Base-by-base conservation (phyloP, 2,329 filamentous ascomycete genomes). In the Trichophyton benhamiae region DNA sequence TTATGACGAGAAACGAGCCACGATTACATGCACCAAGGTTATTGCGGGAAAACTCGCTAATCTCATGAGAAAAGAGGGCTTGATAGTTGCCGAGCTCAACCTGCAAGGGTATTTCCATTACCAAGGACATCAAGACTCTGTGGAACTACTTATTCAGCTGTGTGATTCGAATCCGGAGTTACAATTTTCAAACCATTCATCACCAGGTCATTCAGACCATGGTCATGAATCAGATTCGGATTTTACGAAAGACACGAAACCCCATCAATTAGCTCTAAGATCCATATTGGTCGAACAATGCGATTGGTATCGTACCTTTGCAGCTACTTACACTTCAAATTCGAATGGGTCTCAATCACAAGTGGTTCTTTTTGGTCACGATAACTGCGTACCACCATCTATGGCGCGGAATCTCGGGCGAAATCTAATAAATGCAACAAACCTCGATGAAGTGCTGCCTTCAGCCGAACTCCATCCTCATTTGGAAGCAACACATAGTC, bases 1-100 rank as follows among this genome's bases (percentile, higher is more conserved):
- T 3, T 74, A 69, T 49, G 76, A 78, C 62, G 69, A 75, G 41
- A 66, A 69, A 3, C 65, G 74, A 3, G 72, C 71, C 4, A 76
- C 75, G 0, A 57, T 78, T 20, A 77, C 71, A 4, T 69, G 68
- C 2, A 59, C 67, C 0, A 30, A 67, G 6, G 59, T 61, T 0
- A 61, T 60, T 1, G 60, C 64, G 3, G 41, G 65, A 0, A 48
- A 55, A 5, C 64, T 73, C 6, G 60, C 63, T 38, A 41, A 66
- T 15, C 61, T 66, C 49, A 66, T 76, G 5, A 66, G 67, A 9
- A 60, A 58, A 1, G 65, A 65, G 6, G 70, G 71, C 15, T 60
- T 73, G 46, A 69, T 62, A 9, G 67, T 67, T 2, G 60, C 64
- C 1, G 69, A 72, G 59, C 66, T 75, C 8, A 70, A 65, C 4